Conservation (phyloP, 331 rosid genomes). For the Quercus tomentella region DNA sequence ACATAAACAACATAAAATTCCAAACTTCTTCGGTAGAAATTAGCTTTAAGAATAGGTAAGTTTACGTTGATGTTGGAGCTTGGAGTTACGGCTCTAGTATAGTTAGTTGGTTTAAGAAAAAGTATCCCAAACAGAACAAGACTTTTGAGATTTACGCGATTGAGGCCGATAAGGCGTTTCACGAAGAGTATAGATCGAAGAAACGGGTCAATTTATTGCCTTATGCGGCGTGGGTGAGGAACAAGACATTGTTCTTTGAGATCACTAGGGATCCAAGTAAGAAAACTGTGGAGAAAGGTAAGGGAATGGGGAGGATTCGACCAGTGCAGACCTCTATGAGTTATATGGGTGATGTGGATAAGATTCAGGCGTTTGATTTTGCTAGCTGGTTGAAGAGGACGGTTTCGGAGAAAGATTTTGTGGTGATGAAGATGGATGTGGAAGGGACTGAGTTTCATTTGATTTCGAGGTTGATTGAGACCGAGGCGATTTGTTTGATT, state of each 20-base stretch:
- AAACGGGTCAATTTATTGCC: constrained; percentile 47
- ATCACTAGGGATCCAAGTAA: constrained; percentile 43
- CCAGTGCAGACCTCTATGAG: constrained; percentile 40
- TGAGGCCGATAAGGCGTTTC: constrained; percentile 53
- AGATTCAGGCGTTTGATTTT: constrained; percentile 58
- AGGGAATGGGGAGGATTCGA: constrained; percentile 56
- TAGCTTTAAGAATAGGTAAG: constrained; percentile 48
- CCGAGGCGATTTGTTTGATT: constrained; percentile 59
- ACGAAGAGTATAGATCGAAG: constrained; percentile 34
- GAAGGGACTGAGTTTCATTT: constrained; percentile 68
- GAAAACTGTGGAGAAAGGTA: constrained; percentile 23
- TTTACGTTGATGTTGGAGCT: constrained; percentile 65
- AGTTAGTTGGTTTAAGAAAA: constrained; percentile 59
- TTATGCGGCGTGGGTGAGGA: constrained; percentile 68
- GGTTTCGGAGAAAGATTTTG: constrained; percentile 39
- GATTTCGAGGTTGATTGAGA: constrained; percentile 55
- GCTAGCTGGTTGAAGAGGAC: constrained; percentile 46
- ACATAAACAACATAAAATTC: constrained; percentile 43
- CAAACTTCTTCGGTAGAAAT: constrained; percentile 51
- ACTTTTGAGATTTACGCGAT: constrained; percentile 54
- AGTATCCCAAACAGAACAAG: constrained; percentile 54
- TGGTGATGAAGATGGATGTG: constrained; percentile 72
- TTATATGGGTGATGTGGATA: constrained; percentile 44
- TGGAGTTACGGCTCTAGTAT: constrained; percentile 51
- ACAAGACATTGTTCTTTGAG: constrained; percentile 65